Evolutionary conservation across 495 filamentous ascomycete genomes (phyloP), one percentile per base, ranked within the genome.

Genomic region (Talaromyces ruber): DNA sequence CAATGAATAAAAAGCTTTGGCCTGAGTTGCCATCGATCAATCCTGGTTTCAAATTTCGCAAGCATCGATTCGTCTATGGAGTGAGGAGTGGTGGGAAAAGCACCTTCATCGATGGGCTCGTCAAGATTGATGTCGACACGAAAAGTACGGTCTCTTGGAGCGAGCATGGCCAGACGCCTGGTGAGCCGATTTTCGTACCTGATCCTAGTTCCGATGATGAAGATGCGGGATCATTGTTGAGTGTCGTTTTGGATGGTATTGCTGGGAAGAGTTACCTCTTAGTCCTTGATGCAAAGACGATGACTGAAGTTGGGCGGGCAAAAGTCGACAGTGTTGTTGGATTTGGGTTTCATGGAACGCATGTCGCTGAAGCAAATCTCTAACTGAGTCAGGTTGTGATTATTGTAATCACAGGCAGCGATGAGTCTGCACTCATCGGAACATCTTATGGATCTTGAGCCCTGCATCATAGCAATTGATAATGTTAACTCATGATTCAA

Each of bases 151-250:
- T 70, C 2, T 70, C 72, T n/a, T 91, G 86, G 90, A 71, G 74
- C 2, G 72, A 69, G 11, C 76, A 81, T 54, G 87, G 81, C 0
- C 88, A 92, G 56, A 88, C 82, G 0, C 87, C 90, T 0, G 86
- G 89, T 3, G 90, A 93, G 66, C 78, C 88, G 0, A 86, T 93
- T 52, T 92, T 93, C 63, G 76, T 47, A 9, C 3, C 51, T 2
- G 54, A 34, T 57, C 54, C 28, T 1, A 34, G 29, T 22, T 30
- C 16, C 16, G 24, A 58, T 9, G 34, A 58, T 26, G 86, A 89
- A 65, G 90, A 94, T 67, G 86, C 89, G 37, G 90, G 90, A 0
- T 82, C 91, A 1, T 69, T 93, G 54, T 69, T 94, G 45, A 88
- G 79, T 64, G 83, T 92, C 0, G 82, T 93, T 2, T 74, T 94